A percentile compares a stretch with the other conserved stretches of the same genome.
Evolutionary conservation across 2,329 filamentous ascomycete genomes (phyloP).

Genomic region (Epichloe scottii): DNA sequence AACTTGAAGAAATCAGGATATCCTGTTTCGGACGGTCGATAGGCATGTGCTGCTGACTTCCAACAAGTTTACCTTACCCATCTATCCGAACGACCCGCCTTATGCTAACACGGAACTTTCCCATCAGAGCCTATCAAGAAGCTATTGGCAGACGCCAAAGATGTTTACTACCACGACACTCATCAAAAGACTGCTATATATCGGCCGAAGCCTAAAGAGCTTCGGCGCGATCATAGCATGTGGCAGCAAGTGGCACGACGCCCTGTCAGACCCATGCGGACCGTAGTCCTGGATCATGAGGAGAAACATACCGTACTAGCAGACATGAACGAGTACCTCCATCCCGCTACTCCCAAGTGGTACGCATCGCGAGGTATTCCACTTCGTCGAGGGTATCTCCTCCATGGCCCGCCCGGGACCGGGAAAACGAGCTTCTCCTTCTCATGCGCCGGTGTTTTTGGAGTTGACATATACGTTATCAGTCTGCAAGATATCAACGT

Average conservation of each 20-base stretch:
- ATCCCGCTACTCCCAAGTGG: constrained; percentile 57
- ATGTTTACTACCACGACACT: constrained; percentile 37
- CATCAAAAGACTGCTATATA: constrained; percentile 46
- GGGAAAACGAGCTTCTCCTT: constrained; percentile 60
- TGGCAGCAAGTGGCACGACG: constrained; percentile 49
- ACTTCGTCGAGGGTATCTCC: constrained; percentile 64
- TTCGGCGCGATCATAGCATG: constrained; percentile 31
- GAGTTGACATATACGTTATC: constrained; percentile 54
- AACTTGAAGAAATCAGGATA: constrained; percentile 39
- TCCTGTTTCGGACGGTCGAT: constrained; percentile 40
- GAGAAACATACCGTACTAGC: constrained; percentile 54
- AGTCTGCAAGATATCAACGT: constrained; percentile 42
- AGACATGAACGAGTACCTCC: constrained; percentile 69
- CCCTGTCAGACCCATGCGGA: constrained; percentile 58
- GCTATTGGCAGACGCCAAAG: constrained; percentile 41
- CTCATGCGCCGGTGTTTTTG: constrained; percentile 52
- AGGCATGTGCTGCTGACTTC: constrained; percentile 10
- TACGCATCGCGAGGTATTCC: constrained; percentile 67
- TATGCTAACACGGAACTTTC: neutral
- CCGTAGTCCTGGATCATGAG: constrained; percentile 57
- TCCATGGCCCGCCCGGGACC: constrained; percentile 63
- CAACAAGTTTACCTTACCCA: too few species aligned
- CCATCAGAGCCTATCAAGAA: constrained; percentile 38
- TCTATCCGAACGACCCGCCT: too few species aligned
- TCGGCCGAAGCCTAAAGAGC: constrained; percentile 33